Evolutionary conservation across 768 basidiomycete species (phyloP).

Genomic region (Gyrodon lividus): DNA sequence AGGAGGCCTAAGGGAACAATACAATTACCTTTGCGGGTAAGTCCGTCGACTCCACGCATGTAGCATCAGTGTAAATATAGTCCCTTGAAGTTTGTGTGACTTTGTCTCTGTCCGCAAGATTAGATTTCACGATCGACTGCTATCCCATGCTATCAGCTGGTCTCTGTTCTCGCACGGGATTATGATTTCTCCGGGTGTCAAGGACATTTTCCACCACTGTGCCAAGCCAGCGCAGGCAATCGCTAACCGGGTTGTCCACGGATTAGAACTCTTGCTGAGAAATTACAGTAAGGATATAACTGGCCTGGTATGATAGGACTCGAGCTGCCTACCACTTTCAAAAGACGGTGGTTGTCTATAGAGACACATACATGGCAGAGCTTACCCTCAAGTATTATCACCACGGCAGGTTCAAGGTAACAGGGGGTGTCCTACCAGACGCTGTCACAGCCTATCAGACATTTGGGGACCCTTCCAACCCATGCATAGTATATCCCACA

Average conservation of each 20-base stretch:
- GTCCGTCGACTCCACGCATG: neutral
- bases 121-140: neutral
- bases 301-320: neutral
- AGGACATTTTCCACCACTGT: too few species aligned
- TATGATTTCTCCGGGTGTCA: neutral
- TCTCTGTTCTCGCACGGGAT: neutral
- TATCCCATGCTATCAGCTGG: neutral
- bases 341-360: neutral
- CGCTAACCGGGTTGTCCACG: neutral
- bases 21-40: neutral
- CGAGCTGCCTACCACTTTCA: neutral
- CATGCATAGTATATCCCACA: conserved; percentile 54
- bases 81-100: neutral
- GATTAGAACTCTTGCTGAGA: neutral
- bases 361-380: conserved; percentile 9
- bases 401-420: conserved; percentile 52
- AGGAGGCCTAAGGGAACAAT: conserved; percentile 24
- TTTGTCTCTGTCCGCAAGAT: neutral
- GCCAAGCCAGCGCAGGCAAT: neutral
- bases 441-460: conserved; percentile 58
- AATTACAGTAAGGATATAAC: neutral
- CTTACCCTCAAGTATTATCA: conserved; percentile 44
- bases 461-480: conserved; percentile 50
- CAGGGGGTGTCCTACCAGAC: conserved; percentile 53
- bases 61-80: conserved; percentile 1